Evolutionary conservation across 1,139 yeast species (phyloP), one percentile per base, ranked within the genome.

Genomic region (Hanseniaspora uvarum): DNA sequence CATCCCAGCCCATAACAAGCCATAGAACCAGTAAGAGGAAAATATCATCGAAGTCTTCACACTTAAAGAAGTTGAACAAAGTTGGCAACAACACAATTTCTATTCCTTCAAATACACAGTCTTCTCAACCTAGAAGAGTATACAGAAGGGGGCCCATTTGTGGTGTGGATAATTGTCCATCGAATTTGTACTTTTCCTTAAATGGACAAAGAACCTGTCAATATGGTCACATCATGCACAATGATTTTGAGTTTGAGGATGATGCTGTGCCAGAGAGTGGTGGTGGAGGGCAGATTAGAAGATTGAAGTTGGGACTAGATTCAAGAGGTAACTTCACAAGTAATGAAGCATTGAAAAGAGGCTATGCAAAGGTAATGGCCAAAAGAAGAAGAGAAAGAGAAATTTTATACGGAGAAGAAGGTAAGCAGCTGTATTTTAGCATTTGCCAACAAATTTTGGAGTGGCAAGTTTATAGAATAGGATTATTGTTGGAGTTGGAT

Each of bases 161-260:
- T 73, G 96, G 96, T 1, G 80, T 81, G 3, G 89, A 84, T 59
- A 89, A 92, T 71, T 92, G 98, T 69, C 79, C 84, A 5, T 85
- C 96, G 1, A 70, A 80, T 49, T 75, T 82, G 52, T 92, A 86
- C 78, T 74, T 83, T 52, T 68, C 77, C 36, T 71, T 79, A 10
- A 87, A 85, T 62, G 97, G 97, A 26, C 78, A 78, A 55, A 76
- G 81, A 56, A 81, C 87, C 23, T 92, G 98, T 65, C 89, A 86
- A 63, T 83, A 77, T 63, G 96, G 97, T 1, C 98, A 92, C 69
- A 87, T 88, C 19, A 78, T 79, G 67, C 92, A 83, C 59, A 89
- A 92, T 41, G 85, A 82, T 58, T 67, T 85, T 36, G 95, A 87
- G 65, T 74, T 79, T 60, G 83, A 83, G 59, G 89, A 84, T 62